phyloP scores from a whole-genome alignment of 1,139 yeast genomes.

The Blastobotrys aristatus region DNA sequence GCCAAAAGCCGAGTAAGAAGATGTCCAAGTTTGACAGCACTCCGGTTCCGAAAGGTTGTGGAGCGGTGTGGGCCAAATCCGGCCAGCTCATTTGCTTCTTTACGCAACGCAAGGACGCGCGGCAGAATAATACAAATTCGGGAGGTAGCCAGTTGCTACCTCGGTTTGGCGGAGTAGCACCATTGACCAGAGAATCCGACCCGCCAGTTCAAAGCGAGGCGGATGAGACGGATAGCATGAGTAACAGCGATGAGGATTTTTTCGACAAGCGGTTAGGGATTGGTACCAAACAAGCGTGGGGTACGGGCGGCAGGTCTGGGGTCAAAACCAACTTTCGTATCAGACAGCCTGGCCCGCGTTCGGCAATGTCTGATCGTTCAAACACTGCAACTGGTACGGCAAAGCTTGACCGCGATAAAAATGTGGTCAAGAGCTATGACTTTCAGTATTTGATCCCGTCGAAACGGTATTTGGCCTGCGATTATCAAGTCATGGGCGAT shows the following conservation, averaged over 20 bases:
- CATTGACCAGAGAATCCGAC: neutral
- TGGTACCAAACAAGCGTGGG: slow-evolving; percentile 1
- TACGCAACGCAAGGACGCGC: slow-evolving; percentile 42
- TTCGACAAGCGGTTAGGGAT: neutral
- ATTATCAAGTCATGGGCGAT: slow-evolving; percentile 66
- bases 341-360: slow-evolving; percentile 9
- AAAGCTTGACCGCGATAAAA: slow-evolving; percentile 31
- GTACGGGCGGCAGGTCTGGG: neutral
- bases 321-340: slow-evolving; percentile 9
- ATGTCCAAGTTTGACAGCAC: slow-evolving; percentile 59
- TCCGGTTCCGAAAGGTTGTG: slow-evolving; percentile 90
- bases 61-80: slow-evolving; percentile 78
- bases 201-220: neutral
- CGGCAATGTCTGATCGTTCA: slow-evolving; percentile 16
- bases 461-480: slow-evolving; percentile 68
- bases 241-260: slow-evolving; percentile 24
- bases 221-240: slow-evolving; percentile 3
- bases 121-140: slow-evolving; percentile 1
- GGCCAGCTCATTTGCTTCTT: slow-evolving; percentile 83
- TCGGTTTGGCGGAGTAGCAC: neutral
- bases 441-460: slow-evolving; percentile 71
- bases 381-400: slow-evolving; percentile 6
- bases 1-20: slow-evolving; percentile 16
- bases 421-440: slow-evolving; percentile 60
- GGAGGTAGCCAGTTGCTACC: neutral